Base-by-base conservation (phyloP, 2,329 filamentous ascomycete genomes). In the Neocatenulostroma microsporum region DNA sequence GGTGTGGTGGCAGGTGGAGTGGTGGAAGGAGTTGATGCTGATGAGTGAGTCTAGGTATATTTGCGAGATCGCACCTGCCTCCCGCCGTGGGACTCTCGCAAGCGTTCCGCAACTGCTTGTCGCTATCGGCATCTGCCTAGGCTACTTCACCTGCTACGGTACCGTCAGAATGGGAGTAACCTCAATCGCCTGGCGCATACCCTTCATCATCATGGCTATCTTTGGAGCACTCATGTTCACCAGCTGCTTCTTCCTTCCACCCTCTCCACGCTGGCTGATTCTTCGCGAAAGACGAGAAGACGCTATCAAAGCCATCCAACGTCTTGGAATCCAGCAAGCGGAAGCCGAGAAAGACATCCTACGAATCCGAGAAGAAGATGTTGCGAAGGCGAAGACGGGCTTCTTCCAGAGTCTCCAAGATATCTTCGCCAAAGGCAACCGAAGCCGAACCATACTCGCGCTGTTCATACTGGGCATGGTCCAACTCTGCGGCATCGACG, bases 401-500 rank as follows among this genome's bases (percentile, higher is more conserved):
- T 21, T 40, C n/a, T 18, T 25, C 17, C 21, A 34, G 3, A 27
- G 30, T 6, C 12, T 39, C 10, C n/a, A 5, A 9, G 20, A 21
- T 4, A 23, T 39, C 17, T 39, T 34, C 18, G 13, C 21, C n/a
- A 18, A 19, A 21, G 14, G 28, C 4, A 53, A 53, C 23, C 62
- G 70, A 14, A 58, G 58, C 4, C 62, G 67, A 3, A 76, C 72
- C 0, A 53, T 64, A 0, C 55, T 79, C 13, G 74, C 68, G 1
- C 61, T 74, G 0, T 78, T 78, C 42, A 54, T 78, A 35, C 68
- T 80, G 52, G 68, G 63, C 2, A 74, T 78, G 64, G 66, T 74
- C 21, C 77, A 81, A 46, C 57, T 80, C 0, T 72, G 65, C 19
- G 76, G 77, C 0, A 80, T 80, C 33, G 77, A 81, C 44, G 76